phyloP scores from a whole-genome alignment of 257 asterid species.

The Fraxinus pennsylvanica region DNA sequence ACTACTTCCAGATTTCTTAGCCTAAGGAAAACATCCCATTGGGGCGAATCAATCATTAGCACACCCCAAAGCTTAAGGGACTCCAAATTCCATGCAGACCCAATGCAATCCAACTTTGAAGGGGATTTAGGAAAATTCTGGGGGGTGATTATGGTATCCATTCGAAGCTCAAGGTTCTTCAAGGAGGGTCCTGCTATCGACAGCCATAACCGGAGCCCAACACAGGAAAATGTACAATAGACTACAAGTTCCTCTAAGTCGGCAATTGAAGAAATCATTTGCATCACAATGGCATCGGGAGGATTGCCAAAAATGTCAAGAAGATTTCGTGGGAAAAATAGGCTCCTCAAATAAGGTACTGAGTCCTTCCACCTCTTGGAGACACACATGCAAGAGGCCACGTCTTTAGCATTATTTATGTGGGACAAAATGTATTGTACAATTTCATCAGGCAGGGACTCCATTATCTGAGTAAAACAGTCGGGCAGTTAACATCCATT shows the following conservation, averaged over 20 bases:
- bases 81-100: conserved; percentile 72
- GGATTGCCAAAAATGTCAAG: conserved; percentile 58
- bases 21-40: conserved; percentile 71
- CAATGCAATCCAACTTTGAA: conserved; percentile 74
- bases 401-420: conserved; percentile 73
- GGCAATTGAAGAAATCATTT: conserved; percentile 52
- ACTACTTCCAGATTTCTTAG: conserved; percentile 88
- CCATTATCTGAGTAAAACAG: conserved; percentile 61
- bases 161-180: conserved; percentile 77
- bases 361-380: conserved; percentile 92
- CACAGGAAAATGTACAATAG: conserved; percentile 74
- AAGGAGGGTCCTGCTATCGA: conserved; percentile 50
- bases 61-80: conserved; percentile 94
- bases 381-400: conserved; percentile 76
- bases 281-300: conserved; percentile 61
- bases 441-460: conserved; percentile 76
- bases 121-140: conserved; percentile 40
- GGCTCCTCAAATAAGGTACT: conserved; percentile 59
- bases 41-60: conserved; percentile 66
- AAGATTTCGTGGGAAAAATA: conserved; percentile 71
- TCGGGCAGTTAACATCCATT: conserved; percentile 43
- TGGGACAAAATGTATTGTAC: conserved; percentile 67
- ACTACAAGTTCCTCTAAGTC: conserved; percentile 77
- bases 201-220: conserved; percentile 75
- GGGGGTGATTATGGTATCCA: conserved; percentile 70